phyloP scores from a whole-genome alignment of 345 rosid species.

The Psidium friedrichsthalianum region DNA sequence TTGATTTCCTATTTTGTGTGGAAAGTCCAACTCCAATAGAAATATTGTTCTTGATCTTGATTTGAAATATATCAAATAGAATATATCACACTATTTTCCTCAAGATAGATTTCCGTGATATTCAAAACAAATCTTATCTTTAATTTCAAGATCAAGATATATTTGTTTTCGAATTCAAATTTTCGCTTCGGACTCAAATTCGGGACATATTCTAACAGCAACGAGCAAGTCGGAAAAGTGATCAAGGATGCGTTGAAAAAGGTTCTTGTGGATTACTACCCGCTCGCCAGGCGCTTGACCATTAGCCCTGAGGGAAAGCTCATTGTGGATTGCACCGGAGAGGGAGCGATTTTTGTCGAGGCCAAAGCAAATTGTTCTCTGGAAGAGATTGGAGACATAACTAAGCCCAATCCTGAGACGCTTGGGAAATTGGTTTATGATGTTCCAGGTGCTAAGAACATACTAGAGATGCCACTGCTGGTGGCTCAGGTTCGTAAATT shows the following conservation, averaged over 20 bases:
- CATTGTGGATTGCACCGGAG: slow-evolving; percentile 57
- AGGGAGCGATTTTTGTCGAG: slow-evolving; percentile 87
- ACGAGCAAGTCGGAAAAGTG: slow-evolving; percentile 40
- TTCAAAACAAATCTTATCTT: too few relatives aligned
- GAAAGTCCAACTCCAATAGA: too few relatives aligned
- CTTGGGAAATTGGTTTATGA: slow-evolving; percentile 78
- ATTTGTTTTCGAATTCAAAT: too few relatives aligned
- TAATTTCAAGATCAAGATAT: too few relatives aligned
- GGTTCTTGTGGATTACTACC: slow-evolving; percentile 77
- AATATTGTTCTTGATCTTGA: too few relatives aligned
- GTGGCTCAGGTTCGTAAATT: slow-evolving; percentile 53
- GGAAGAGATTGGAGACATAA: slow-evolving; percentile 66
- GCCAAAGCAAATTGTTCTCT: slow-evolving; percentile 69
- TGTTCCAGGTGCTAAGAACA: slow-evolving; percentile 73
- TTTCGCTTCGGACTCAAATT: too few relatives aligned
- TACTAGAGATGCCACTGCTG: slow-evolving; percentile 88
- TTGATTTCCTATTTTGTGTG: too few relatives aligned
- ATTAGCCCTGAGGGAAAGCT: slow-evolving; percentile 86
- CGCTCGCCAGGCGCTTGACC: slow-evolving; percentile 74
- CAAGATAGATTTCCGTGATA: too few relatives aligned
- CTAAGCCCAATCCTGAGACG: slow-evolving; percentile 68
- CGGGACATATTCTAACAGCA: too few relatives aligned
- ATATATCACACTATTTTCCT: too few relatives aligned
- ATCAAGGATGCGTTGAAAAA: slow-evolving; percentile 55
- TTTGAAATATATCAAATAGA: too few relatives aligned